Base-by-base conservation (phyloP, 441 rosid species). In the Croton setiger region DNA sequence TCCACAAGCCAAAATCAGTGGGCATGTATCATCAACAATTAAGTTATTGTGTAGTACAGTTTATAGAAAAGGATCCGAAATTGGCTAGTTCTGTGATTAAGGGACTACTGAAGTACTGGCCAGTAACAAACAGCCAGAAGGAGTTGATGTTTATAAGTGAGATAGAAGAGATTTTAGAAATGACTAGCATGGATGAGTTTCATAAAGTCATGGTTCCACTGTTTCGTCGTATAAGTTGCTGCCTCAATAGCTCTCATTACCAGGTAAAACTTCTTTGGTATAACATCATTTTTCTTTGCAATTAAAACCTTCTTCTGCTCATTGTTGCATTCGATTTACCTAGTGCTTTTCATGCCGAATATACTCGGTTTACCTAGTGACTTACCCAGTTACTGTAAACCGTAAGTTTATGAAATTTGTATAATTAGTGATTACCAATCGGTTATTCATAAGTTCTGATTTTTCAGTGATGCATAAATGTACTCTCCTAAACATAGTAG, bases 91-190 rank as follows among this genome's bases (percentile, higher is more conserved):
- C 67, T 51, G 91, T 84, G 75, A 86, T 89, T 43, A 82, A 77
- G 81, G 89, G 92, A 62, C 80, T 87, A 51, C 54, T 89, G 75
- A 89, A 82, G 75, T 89, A 86, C 76, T 89, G 96, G 96, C 96
- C 96, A 0, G 81, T 89, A 57, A 87, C 91, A 17, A 86, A 83
- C 73, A 89, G 96, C 80, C 96, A 87, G 80, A 89, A 89, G 80
- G 92, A 86, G 78, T 76, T 89, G 81, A 89, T 86, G 92, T 89
- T 87, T 74, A 81, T 89, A 71, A 89, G 96, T 11, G 96, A 89
- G 79, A 49, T 87, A 72, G 96, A 89, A 82, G 92, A 89, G 78
- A 80, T 89, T 74, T 72, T 87, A 81, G 92, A 89, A 76, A 83
- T 82, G 87, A 86, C 78, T 14, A 75, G 75, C 72, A 70, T 77